Percentiles rank a stretch among this genome's conserved stretches.
Evolutionary conservation across 2,329 filamentous ascomycete species (phyloP).

Genomic region (Neodidymelliopsis sp.): DNA sequence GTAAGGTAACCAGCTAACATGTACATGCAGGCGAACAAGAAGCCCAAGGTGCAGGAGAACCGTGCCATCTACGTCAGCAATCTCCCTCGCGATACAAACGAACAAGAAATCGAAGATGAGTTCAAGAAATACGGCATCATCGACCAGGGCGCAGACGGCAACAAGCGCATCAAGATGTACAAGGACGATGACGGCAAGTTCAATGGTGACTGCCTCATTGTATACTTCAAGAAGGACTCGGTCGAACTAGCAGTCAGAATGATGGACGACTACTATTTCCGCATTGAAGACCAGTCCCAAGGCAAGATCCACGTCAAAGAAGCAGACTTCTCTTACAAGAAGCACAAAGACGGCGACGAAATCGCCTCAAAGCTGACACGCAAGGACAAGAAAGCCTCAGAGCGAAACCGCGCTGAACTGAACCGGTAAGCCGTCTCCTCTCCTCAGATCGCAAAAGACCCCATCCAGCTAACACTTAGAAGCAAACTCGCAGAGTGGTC

Average conservation of each 20-base stretch:
- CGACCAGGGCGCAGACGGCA: conserved; percentile 88
- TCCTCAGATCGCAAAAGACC: conserved; percentile 10
- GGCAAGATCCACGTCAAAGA: conserved; percentile 77
- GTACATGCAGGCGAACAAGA: conserved; percentile 47
- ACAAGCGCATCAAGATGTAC: conserved; percentile 93
- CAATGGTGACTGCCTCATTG: conserved; percentile 91
- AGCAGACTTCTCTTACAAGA: conserved; percentile 92
- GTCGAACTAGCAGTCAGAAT: conserved; percentile 84
- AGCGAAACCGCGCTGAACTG: conserved; percentile 88
- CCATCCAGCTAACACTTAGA: no score
- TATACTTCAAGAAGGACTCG: conserved; percentile 96
- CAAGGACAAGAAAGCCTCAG: conserved; percentile 86
- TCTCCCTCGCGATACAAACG: conserved; percentile 78
- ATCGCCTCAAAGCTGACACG: conserved; percentile 60
- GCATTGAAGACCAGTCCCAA: conserved; percentile 61
- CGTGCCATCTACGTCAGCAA: conserved; percentile 93
- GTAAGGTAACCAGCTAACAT: neutral
- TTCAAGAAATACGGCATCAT: conserved; percentile 94
- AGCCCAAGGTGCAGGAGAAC: conserved; percentile 64
- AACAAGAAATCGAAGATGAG: conserved; percentile 80
- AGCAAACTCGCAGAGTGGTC: conserved; percentile 95
- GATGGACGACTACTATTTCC: conserved; percentile 82
- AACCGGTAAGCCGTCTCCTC: conserved; percentile 60
- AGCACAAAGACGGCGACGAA: conserved; percentile 69
- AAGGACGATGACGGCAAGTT: conserved; percentile 80